Conservation (phyloP, 306 rosid species). For the Oxytropis ochrocephala region DNA sequence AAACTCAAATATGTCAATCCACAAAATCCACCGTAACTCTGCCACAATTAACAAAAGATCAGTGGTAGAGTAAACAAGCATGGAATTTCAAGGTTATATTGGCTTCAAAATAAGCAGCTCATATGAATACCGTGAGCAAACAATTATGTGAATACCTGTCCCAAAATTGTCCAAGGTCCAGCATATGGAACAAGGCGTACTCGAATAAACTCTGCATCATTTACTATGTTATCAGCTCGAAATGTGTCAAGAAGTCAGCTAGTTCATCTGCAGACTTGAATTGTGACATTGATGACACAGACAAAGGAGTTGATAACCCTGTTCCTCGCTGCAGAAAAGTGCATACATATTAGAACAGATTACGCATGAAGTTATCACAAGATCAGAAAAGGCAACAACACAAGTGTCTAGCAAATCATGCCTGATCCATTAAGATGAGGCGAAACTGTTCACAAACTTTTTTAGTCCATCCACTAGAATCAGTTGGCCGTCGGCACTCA, state of each 20-base stretch:
- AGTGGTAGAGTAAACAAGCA: conserved; percentile 13
- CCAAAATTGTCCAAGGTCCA: conserved; percentile 82
- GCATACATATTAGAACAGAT: conserved; percentile 15
- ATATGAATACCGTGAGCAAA: conserved; percentile 12
- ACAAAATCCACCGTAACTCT: conserved; percentile 97
- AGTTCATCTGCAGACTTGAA: conserved; percentile 57
- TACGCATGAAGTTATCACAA: background rate
- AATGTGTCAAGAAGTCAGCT: conserved; percentile 60
- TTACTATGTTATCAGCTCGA: conserved; percentile 93
- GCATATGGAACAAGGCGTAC: conserved; percentile 76
- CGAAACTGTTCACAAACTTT: conserved; percentile 85
- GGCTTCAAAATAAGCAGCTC: conserved; percentile 10
- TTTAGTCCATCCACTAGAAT: conserved; percentile 79
- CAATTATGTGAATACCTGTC: conserved; percentile 61
- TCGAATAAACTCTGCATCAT: conserved; percentile 89
- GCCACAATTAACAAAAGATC: conserved; percentile 15
- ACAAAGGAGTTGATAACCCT: conserved; percentile 89
- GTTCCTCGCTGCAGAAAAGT: conserved; percentile 82
- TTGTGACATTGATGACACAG: conserved; percentile 78
- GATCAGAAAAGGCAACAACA: background rate
- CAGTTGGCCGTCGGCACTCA: conserved; percentile 76
- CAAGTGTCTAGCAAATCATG: conserved; percentile 33
- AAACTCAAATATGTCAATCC: conserved; percentile 89
- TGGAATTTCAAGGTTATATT: conserved; percentile 8
- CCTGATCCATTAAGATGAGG: conserved; percentile 93